phyloP scores from a whole-genome alignment of 2,329 filamentous ascomycete genomes.

The Penicillium polonicum region DNA sequence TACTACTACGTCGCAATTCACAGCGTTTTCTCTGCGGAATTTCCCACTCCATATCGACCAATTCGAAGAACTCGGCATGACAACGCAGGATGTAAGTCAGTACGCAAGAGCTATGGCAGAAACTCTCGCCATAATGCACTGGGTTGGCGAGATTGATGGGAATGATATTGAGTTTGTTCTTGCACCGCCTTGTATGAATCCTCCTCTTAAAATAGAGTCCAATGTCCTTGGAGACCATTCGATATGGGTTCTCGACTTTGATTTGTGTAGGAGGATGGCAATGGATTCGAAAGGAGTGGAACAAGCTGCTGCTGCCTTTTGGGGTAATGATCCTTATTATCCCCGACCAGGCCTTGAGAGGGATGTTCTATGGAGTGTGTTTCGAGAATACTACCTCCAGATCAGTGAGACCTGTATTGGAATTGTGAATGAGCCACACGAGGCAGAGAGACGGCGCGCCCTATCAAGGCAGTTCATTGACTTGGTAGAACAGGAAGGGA shows the following conservation, averaged over 20 bases:
- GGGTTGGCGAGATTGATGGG: neutral
- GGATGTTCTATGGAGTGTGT: conserved; percentile 25
- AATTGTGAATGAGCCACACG: neutral
- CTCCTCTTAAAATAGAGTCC: neutral
- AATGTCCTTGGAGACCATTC: neutral
- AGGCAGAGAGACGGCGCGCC: neutral
- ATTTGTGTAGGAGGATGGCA: neutral
- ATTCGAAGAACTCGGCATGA: neutral
- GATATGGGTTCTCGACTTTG: neutral
- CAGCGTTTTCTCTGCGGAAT: conserved; percentile 11
- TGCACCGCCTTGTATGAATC: neutral
- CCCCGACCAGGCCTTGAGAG: conserved; percentile 39
- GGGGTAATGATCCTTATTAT: conserved; percentile 37
- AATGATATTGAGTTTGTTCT: neutral
- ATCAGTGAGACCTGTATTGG: conserved; percentile 4
- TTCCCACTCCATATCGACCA: conserved; percentile 42
- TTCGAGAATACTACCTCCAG: conserved; percentile 28
- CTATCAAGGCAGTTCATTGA: conserved; percentile 12
- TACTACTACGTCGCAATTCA: conserved; percentile 19
- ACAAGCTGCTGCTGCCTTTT: neutral
- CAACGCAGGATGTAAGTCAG: neutral
- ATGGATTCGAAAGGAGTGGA: neutral
- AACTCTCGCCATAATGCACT: neutral
- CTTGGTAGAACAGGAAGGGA: conserved; percentile 2
- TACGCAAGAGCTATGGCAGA: neutral